Evolutionary conservation across 169 alveolate genomes (phyloP).

Genomic region (Neospora caninum): DNA sequence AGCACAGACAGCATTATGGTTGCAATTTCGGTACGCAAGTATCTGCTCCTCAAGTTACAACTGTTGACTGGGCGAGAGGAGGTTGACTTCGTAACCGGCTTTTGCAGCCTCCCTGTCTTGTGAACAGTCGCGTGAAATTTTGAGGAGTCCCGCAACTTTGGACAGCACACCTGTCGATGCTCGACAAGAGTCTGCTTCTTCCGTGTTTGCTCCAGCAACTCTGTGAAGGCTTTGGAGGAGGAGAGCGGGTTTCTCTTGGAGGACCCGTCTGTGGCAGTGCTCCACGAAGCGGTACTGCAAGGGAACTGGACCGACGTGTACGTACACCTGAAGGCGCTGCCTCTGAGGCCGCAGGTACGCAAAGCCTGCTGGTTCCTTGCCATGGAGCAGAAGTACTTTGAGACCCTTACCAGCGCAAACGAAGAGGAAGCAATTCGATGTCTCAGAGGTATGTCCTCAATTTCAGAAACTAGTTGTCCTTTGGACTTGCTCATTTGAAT

Average conservation of each 20-base stretch:
- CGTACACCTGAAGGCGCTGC: not conserved
- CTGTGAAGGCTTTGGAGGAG: not conserved
- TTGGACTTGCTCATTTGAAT: not conserved
- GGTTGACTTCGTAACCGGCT: too few species aligned
- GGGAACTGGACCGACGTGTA: slow-evolving; percentile 4
- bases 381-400: not conserved
- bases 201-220: not conserved
- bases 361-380: slow-evolving; percentile 31
- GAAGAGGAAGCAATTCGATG: not conserved
- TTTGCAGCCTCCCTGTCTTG: too few species aligned
- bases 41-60: too few species aligned
- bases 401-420: not conserved
- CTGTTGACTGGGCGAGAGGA: too few species aligned
- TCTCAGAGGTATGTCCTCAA: slow-evolving; percentile 22
- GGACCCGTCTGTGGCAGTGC: not conserved
- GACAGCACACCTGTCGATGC: too few species aligned
- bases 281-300: slow-evolving; percentile 16
- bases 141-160: too few species aligned
- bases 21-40: too few species aligned
- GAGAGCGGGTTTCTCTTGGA: not conserved
- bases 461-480: not conserved
- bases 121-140: too few species aligned
- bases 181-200: not conserved
- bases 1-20: too few species aligned
- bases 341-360: not conserved